Percentiles rank a stretch among this genome's conserved stretches.
Conservation (phyloP, 208 protist species). For the Trypanosoma cruzi region DNA sequence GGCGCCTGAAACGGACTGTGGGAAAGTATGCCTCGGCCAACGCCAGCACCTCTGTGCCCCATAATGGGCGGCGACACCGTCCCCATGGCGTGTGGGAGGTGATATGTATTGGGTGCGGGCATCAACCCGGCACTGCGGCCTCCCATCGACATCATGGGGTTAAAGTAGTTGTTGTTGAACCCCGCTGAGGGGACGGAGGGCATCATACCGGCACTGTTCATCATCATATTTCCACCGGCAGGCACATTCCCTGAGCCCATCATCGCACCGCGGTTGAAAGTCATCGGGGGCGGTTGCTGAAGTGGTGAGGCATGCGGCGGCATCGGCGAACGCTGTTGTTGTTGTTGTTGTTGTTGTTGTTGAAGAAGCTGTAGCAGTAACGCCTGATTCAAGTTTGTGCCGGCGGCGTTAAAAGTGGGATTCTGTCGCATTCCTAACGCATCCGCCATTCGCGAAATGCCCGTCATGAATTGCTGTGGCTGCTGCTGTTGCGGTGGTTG, state of each 20-base stretch:
- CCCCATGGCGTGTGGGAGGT: not conserved
- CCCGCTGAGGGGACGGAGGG: not conserved
- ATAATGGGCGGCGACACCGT: not conserved
- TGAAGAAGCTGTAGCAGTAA: slow-evolving; percentile 26
- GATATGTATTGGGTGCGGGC: slow-evolving; percentile 19
- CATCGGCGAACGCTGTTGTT: slow-evolving; percentile 15
- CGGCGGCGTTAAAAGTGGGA: slow-evolving; percentile 3
- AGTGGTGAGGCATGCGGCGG: slow-evolving; percentile 14
- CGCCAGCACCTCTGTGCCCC: slow-evolving; percentile 11
- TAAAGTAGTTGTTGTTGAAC: slow-evolving; percentile 21
- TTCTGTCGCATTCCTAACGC: slow-evolving; percentile 7
- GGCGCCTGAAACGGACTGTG: slow-evolving; percentile 18
- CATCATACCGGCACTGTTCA: slow-evolving; percentile 29
- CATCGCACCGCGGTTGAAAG: slow-evolving; percentile 2
- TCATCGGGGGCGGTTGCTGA: slow-evolving; percentile 30
- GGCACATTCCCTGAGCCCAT: not conserved
- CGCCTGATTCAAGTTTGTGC: slow-evolving; percentile 9
- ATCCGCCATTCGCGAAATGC: slow-evolving; percentile 4
- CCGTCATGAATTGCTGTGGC: not conserved
- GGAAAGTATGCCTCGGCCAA: not conserved
- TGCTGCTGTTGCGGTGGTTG: slow-evolving; percentile 26
- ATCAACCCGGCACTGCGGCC: slow-evolving; percentile 16
- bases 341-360: slow-evolving; percentile 22
- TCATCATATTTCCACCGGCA: slow-evolving; percentile 18
- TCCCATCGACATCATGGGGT: slow-evolving; percentile 24